A percentile compares a stretch with the other conserved stretches of the same genome.
Conservation (phyloP, 140 eudicot genomes). For the Eryngium alpinum region DNA sequence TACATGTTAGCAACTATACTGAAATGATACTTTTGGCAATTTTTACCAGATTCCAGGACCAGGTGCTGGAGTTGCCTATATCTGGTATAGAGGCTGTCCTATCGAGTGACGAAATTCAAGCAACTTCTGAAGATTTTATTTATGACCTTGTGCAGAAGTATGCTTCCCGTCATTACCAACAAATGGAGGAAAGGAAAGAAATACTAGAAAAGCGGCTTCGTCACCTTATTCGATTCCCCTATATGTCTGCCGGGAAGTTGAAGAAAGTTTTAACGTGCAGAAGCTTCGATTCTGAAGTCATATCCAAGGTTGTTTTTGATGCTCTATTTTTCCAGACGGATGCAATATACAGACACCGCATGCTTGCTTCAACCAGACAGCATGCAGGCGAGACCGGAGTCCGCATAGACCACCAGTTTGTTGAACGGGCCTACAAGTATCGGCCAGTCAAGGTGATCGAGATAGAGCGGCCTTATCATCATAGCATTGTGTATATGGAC, state of each 20-base stretch:
- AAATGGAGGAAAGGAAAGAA: background rate
- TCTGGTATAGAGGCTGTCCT: background rate
- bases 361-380: background rate
- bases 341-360: slow-evolving; percentile 35
- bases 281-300: background rate
- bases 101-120: background rate
- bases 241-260: background rate
- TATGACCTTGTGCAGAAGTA: background rate
- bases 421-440: slow-evolving; percentile 48
- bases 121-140: background rate
- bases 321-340: background rate
- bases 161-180: background rate
- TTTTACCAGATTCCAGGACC: background rate
- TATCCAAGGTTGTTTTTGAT: background rate
- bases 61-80: background rate
- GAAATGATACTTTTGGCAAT: background rate
- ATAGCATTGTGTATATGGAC: slow-evolving; percentile 53
- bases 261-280: background rate
- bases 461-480: slow-evolving; percentile 46
- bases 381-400: slow-evolving; percentile 23
- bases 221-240: background rate
- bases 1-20: background rate
- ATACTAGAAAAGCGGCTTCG: background rate
- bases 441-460: slow-evolving; percentile 44
- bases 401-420: slow-evolving; percentile 24